Percentiles rank a stretch among this genome's conserved stretches.
These are phyloP conservation scores for Plasmodium adleri DNA, from an alignment of 169 alveolate species.

Conservation along the genomic window DNA sequence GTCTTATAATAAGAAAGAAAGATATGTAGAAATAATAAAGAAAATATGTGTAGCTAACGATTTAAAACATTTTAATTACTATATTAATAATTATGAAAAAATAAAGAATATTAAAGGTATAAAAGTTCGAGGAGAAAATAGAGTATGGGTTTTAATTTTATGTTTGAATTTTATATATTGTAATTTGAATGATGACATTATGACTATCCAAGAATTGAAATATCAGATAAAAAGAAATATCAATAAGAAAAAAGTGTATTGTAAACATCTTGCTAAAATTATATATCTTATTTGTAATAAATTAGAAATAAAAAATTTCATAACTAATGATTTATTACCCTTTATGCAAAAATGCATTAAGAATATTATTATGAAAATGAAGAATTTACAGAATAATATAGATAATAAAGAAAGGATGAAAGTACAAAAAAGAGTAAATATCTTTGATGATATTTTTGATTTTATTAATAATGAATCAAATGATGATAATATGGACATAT, in stretches of 20 bases:
- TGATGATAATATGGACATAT: slow-evolving; percentile 4
- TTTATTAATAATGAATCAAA: slow-evolving; percentile 33
- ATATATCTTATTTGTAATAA: slow-evolving; percentile 35
- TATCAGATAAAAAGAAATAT: slow-evolving; percentile 52
- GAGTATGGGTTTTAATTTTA: slow-evolving; percentile 54
- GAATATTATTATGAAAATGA: slow-evolving; percentile 46
- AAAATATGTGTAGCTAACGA: slow-evolving; percentile 61
- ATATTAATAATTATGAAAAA: slow-evolving; percentile 68
- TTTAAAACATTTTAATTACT: slow-evolving; percentile 48
- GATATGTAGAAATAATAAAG: slow-evolving; percentile 31
- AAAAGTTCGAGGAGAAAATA: slow-evolving; percentile 64
- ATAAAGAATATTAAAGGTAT: slow-evolving; percentile 60
- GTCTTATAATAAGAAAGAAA: slow-evolving; percentile 18
- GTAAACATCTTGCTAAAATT: slow-evolving; percentile 69
- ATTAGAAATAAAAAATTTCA: slow-evolving; percentile 47
- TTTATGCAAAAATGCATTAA: slow-evolving; percentile 61
- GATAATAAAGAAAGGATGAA: slow-evolving; percentile 6
- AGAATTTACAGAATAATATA: slow-evolving; percentile 6
- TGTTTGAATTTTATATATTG: slow-evolving; percentile 72
- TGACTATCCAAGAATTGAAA: slow-evolving; percentile 72
- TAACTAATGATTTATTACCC: slow-evolving; percentile 38
- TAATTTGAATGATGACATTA: slow-evolving; percentile 57
- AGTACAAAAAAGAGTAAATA: slow-evolving; percentile 16
- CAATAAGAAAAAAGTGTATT: slow-evolving; percentile 44
- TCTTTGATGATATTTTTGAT: slow-evolving; percentile 62